Base-by-base conservation (phyloP, 495 filamentous ascomycete species). In the Pyrenula aspistea region DNA sequence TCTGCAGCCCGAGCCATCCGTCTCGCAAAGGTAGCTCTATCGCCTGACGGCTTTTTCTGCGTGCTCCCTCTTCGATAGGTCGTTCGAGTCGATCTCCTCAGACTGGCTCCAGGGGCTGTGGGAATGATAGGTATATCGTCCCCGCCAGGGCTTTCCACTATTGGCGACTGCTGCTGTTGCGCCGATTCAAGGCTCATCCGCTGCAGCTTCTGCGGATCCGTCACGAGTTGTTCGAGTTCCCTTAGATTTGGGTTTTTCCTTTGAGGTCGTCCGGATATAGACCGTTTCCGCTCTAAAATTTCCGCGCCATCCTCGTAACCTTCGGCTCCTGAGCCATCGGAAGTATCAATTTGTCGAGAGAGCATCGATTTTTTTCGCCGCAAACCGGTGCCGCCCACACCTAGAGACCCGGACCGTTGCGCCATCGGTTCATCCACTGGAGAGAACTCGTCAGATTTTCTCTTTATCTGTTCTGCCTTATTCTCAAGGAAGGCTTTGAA, bases 401-500 rank as follows among this genome's bases (percentile, higher is more conserved):
- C 79, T 56, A 95, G 72, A 11, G 81, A 69, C 58, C 73, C 64
- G 8, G 50, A 52, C 19, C 50, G 50, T 19, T 20, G 22, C 2
- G 70, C 67, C 36, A 68, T 62, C 20, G 19, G 19, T 21, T 20
- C n/a, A 52, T 20, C 50, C 50, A 24, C n/a, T 54, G 89, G 71
- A 4, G 86, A 77, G 68, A 71, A 69, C 51, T 92, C 89, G 4
- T 85, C 84, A 4, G 89, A 94, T 65, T 85, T 82, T 60, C 91
- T 75, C 70, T 89, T 86, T 62, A 97, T 95, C 12, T 88, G 82
- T 55, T 94, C 84, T 22, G 95, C 86, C 64, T 89, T 85, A 51
- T 91, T 93, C 64, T 97, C 92, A 0, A 99, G 78, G 63, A 97
- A 99, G 0, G 88, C 88, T 70, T 93, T 95, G 75, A 97, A 99